Base-by-base conservation (phyloP, 345 rosid genomes). In the Populus deltoides region DNA sequence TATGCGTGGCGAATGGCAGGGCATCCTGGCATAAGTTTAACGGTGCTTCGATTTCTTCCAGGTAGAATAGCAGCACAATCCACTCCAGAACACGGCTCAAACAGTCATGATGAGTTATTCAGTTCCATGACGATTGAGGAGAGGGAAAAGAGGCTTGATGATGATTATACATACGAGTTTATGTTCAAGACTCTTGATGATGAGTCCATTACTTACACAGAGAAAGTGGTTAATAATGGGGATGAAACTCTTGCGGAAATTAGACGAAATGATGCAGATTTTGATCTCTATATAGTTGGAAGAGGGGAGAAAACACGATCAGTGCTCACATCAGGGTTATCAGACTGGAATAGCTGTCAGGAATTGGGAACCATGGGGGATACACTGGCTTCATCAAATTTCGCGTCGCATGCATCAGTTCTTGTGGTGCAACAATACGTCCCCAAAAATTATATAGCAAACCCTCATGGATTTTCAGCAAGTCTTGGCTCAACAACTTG, bases 1-100 rank as follows among this genome's bases (percentile, higher is more conserved):
- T 73, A 73, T 57, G 76, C 76, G 22, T n/a, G 17, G 51, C 36
- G 76, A 27, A 73, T 73, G 76, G 66, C 76, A 31, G 66, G 13
- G 22, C 67, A 59, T 73, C 68, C 67, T 18, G 9, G 1, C 3
- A 53, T 73, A 38, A 73, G 22, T 22, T 41, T 73, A 1, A 36
- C 67, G 10, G 51, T 73, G 31, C 10, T 57, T 9, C 18, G 76
- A 17, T 61, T 73, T 39, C 68, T 76, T 7, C 68, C 31, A 1
- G 25, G 45, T 20, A 33, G 27, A 41, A 38, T 63, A 7, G 55
- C 6, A 24, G 41, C 20, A 8, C 25, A 61, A 38, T 59, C 33
- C 7, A 5, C 15, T 10, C 25, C 22, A 7, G 16, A 62, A 47
- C 16, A 65, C 71, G 5, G 9, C 7, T 18, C 25, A 45, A 45